phyloP scores from a whole-genome alignment of 2,329 filamentous ascomycete genomes.

The Trichoderma koningiopsis region DNA sequence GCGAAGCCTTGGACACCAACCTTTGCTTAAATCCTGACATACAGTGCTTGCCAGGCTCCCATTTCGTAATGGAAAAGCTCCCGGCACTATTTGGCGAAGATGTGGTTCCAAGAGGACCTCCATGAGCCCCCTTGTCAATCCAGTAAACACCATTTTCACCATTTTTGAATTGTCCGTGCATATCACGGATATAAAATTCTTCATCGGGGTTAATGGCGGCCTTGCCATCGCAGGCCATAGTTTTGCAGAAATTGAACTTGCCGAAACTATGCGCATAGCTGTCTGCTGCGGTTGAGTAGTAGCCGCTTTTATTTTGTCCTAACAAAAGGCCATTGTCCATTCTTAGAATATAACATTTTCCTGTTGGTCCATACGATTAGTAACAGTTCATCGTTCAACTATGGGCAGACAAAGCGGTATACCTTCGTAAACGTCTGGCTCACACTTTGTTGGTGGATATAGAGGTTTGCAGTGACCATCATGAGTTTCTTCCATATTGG shows the following conservation, averaged over 20 bases:
- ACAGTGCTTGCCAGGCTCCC: too few relatives aligned
- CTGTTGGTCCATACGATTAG: neutral
- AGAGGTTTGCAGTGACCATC: neutral
- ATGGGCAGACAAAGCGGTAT: too few relatives aligned
- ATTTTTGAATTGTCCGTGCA: neutral
- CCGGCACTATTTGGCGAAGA: too few relatives aligned
- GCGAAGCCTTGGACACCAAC: neutral
- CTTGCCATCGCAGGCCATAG: neutral
- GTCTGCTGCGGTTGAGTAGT: neutral
- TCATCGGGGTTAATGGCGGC: neutral
- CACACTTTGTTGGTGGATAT: neutral
- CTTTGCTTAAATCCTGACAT: neutral
- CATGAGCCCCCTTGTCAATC: too few relatives aligned
- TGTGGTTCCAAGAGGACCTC: too few relatives aligned
- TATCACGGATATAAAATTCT: neutral
- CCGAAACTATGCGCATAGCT: neutral
- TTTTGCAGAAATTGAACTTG: neutral
- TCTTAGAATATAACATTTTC: neutral
- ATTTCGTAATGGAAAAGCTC: too few relatives aligned
- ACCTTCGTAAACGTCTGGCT: neutral
- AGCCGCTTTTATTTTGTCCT: neutral
- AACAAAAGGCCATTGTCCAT: neutral
- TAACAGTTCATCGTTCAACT: neutral
- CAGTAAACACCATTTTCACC: too few relatives aligned
- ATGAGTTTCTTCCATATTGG: neutral